Evolutionary conservation across 2,329 filamentous ascomycete species (phyloP).

Genomic region (Nemania sp.): DNA sequence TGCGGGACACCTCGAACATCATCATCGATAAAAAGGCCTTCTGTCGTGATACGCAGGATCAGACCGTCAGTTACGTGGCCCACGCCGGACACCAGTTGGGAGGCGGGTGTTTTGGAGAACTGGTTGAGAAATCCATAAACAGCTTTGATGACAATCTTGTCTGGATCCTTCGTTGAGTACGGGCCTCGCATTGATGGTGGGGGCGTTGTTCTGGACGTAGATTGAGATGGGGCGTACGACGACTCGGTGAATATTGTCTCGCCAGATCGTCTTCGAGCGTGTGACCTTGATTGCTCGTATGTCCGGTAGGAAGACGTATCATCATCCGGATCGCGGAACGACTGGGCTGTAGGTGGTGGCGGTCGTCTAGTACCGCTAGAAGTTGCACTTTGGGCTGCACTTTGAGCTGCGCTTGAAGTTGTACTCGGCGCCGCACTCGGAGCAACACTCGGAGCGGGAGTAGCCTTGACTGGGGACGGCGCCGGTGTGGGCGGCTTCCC

Average conservation of each 20-base stretch:
- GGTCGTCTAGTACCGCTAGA: slow-evolving; percentile 32
- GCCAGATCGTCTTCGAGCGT: slow-evolving; percentile 63
- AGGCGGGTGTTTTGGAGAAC: slow-evolving; percentile 85
- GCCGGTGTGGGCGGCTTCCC: slow-evolving; percentile 54
- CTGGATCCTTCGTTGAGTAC: slow-evolving; percentile 85
- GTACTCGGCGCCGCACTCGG: slow-evolving; percentile 7
- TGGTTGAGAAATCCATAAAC: slow-evolving; percentile 93
- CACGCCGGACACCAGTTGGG: slow-evolving; percentile 82
- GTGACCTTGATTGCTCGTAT: slow-evolving; percentile 69
- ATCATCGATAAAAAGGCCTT: slow-evolving; percentile 96
- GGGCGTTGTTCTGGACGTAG: slow-evolving; percentile 80
- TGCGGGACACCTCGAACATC: slow-evolving; percentile 90
- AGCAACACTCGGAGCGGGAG: slow-evolving; percentile 29
- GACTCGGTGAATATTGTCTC: slow-evolving; percentile 79
- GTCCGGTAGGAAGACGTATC: slow-evolving; percentile 74
- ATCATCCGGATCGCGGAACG: slow-evolving; percentile 64
- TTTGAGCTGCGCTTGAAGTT: slow-evolving; percentile 1
- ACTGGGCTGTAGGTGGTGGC: slow-evolving; percentile 52
- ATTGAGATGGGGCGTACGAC: slow-evolving; percentile 83
- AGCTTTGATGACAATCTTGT: slow-evolving; percentile 94
- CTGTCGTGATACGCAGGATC: slow-evolving; percentile 87
- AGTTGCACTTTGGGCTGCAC: slow-evolving; percentile 19
- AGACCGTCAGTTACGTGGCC: slow-evolving; percentile 88
- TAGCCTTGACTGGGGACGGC: slow-evolving; percentile 36
- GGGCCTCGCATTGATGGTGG: slow-evolving; percentile 76